Evolutionary conservation across 495 filamentous ascomycete genomes (phyloP).

Genomic region (Copromyces sp.): DNA sequence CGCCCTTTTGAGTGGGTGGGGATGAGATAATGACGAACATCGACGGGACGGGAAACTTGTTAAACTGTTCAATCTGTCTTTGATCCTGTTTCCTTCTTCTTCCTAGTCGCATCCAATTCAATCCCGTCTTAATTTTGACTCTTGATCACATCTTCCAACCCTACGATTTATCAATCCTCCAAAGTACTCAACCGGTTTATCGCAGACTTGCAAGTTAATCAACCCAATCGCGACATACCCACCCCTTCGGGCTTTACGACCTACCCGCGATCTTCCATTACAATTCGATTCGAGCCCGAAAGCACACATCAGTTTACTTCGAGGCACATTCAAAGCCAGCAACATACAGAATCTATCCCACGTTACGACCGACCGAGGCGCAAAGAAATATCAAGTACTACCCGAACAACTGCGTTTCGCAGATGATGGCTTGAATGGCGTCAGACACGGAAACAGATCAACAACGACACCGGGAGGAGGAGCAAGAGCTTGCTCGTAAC

Average conservation of each 20-base stretch:
- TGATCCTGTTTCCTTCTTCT: not conserved
- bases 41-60: not conserved
- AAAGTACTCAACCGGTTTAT: not conserved
- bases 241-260: not conserved
- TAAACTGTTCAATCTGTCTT: not conserved
- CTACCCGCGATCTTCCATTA: not conserved
- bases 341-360: not conserved
- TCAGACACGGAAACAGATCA: constrained; percentile 8
- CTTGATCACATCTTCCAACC: not conserved
- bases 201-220: too few species aligned
- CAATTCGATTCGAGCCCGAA: not conserved
- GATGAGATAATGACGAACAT: not conserved
- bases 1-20: not conserved
- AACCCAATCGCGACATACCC: not conserved
- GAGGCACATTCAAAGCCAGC: not conserved
- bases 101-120: not conserved
- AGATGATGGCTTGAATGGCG: constrained; percentile 24
- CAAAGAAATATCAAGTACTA: not conserved
- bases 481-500: not conserved
- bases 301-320: not conserved
- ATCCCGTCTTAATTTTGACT: not conserved
- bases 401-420: not conserved
- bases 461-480: not conserved
- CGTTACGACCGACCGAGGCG: not conserved
- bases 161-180: not conserved